phyloP scores from a whole-genome alignment of 768 basidiomycete species.

The Obba rivulosa region DNA sequence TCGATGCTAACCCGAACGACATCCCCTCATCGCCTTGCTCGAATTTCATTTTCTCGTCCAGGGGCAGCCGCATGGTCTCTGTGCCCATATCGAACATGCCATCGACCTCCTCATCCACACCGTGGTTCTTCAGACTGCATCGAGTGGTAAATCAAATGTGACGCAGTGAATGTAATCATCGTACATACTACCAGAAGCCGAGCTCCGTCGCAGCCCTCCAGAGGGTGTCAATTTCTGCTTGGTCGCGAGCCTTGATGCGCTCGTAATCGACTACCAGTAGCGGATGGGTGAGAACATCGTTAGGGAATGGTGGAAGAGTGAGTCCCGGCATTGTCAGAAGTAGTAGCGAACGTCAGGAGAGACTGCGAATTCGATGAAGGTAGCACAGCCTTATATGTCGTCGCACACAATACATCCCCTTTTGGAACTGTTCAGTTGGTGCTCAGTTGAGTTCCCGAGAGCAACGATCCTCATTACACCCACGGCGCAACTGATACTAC shows the following conservation, averaged over 20 bases:
- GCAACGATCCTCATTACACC: too few species aligned
- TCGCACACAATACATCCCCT: too few species aligned
- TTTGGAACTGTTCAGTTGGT: too few species aligned
- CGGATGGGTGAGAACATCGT: constrained; percentile 37
- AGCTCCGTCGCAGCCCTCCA: constrained; percentile 44
- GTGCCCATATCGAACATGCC: constrained; percentile 40
- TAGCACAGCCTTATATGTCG: too few species aligned
- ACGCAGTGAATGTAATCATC: neutral
- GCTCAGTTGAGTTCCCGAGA: too few species aligned
- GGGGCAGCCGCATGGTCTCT: constrained; percentile 33
- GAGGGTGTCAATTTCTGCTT: constrained; percentile 34
- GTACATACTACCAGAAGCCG: constrained; percentile 51
- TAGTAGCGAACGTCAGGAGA: too few species aligned
- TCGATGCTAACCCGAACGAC: constrained; percentile 30
- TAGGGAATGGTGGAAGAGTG: constrained; percentile 37
- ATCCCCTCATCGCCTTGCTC: constrained; percentile 39
- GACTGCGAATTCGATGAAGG: too few species aligned
- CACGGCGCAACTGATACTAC: too few species aligned
- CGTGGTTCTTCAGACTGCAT: constrained; percentile 40
- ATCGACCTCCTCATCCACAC: constrained; percentile 29
- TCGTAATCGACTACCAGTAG: constrained; percentile 42
- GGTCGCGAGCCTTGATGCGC: constrained; percentile 30
- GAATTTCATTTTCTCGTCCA: constrained; percentile 37
- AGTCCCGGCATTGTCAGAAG: constrained; percentile 25
- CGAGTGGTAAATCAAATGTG: neutral